Evolutionary conservation across 2,329 filamentous ascomycete species (phyloP).

Genomic region (Fusarium virguliforme): DNA sequence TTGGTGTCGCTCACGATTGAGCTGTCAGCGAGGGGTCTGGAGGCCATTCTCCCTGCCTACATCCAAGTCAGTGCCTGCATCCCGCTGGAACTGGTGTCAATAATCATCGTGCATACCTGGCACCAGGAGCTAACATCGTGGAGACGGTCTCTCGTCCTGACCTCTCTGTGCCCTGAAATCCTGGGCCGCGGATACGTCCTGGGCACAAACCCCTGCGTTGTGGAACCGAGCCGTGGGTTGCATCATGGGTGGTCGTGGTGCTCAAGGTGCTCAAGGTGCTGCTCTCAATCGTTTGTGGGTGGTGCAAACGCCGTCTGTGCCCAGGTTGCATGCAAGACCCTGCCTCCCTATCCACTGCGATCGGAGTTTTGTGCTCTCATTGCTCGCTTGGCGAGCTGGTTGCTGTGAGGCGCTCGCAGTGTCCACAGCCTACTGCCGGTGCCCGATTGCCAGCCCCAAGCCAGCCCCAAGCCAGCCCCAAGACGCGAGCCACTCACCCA

Average conservation of each 20-base stretch:
- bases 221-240: constrained; percentile 37
- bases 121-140: constrained; percentile 27
- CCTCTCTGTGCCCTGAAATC: constrained; percentile 27
- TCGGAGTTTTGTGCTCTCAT: constrained; percentile 36
- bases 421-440: constrained; percentile 34
- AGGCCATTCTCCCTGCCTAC: neutral
- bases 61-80: constrained; percentile 11
- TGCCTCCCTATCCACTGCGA: constrained; percentile 30
- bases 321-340: constrained; percentile 35
- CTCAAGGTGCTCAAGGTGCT: too few species aligned
- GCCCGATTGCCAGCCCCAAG: constrained; percentile 30
- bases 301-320: constrained; percentile 35
- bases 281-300: constrained; percentile 32
- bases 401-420: constrained; percentile 29
- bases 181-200: constrained; percentile 29
- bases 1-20: neutral
- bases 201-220: constrained; percentile 36
- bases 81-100: constrained; percentile 12
- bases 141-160: constrained; percentile 22
- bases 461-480: constrained; percentile 26
- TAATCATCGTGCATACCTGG: constrained; percentile 18
- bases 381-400: constrained; percentile 24
- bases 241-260: constrained; percentile 27
- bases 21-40: neutral
- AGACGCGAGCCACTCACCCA: constrained; percentile 13